Percentiles rank a stretch among this genome's conserved stretches.
Evolutionary conservation across 306 rosid genomes (phyloP).

Genomic region (Trifolium repens): DNA sequence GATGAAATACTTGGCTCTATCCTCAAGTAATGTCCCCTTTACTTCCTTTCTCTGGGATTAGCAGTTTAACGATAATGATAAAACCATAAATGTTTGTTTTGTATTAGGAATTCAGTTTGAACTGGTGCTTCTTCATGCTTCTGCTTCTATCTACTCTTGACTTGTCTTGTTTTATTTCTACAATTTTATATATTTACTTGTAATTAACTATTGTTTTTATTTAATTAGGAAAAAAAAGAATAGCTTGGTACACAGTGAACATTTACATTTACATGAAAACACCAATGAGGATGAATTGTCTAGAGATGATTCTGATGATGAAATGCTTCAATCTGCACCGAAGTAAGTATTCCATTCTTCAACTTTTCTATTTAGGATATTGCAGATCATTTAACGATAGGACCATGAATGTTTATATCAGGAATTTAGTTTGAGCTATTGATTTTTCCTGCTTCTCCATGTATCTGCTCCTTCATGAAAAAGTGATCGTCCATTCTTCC

Average conservation of each 20-base stretch:
- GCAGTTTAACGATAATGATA: conserved; percentile 17
- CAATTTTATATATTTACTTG: conserved; percentile 1
- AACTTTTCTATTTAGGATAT: conserved; percentile 28
- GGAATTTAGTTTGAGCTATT: conserved; percentile 22
- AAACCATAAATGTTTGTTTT: conserved; percentile 22
- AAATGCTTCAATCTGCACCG: conserved; percentile 52
- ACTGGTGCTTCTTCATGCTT: conserved; percentile 17
- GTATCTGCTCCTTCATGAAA: conserved; percentile 20
- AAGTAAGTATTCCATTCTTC: conserved; percentile 51
- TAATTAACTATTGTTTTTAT: conserved; percentile 25
- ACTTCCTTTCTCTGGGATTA: conserved; percentile 6
- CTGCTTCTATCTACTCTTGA: conserved; percentile 15
- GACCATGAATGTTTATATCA: conserved; percentile 6
- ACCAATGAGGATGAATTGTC: conserved; percentile 26
- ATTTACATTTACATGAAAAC: conserved; percentile 41
- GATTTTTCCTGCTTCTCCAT: conserved; percentile 5
- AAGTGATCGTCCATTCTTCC: not conserved
- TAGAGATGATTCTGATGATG: conserved; percentile 54
- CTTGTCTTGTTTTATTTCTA: conserved; percentile 2
- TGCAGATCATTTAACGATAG: conserved; percentile 13
- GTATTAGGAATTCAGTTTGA: conserved; percentile 35
- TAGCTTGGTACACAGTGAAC: conserved; percentile 34
- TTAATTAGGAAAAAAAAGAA: conserved; percentile 52
- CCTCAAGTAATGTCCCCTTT: conserved; percentile 53
- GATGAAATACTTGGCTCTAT: conserved; percentile 62